Conservation (phyloP, 2,329 filamentous ascomycete genomes). For the Beauveria medogensis region DNA sequence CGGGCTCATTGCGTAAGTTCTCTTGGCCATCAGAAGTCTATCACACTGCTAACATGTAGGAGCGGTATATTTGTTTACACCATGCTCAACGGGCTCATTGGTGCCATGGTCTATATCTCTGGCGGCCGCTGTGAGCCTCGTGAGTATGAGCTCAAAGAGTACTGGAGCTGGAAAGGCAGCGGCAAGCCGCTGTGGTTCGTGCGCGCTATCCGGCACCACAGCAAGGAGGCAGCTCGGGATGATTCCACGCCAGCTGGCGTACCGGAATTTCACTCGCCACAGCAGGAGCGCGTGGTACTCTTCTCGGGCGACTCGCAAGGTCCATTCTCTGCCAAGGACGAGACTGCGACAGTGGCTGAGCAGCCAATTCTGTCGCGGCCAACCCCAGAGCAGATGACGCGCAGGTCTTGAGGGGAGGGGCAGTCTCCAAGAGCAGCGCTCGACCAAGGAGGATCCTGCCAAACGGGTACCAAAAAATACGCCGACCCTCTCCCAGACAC, state of each 20-base stretch:
- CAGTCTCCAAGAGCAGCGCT: too few relatives aligned
- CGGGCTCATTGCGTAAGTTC: constrained; percentile 61
- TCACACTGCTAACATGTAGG: constrained; percentile 11
- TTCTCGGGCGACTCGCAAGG: constrained; percentile 12
- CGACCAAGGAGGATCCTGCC: too few relatives aligned
- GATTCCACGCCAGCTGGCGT: background rate
- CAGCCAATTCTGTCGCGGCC: constrained; percentile 14
- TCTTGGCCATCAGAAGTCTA: background rate
- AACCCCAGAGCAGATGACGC: constrained; percentile 10
- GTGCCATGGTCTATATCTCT: constrained; percentile 35
- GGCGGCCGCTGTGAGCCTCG: constrained; percentile 36
- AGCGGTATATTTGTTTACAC: constrained; percentile 48
- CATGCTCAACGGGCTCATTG: constrained; percentile 40
- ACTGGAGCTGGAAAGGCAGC: constrained; percentile 45
- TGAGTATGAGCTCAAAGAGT: constrained; percentile 47
- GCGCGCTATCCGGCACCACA: constrained; percentile 24
- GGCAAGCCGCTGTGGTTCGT: constrained; percentile 42
- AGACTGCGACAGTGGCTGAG: constrained; percentile 12
- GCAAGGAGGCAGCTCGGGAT: background rate
- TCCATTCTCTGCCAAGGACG: constrained; percentile 20
- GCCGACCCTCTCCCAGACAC: too few relatives aligned
- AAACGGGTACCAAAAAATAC: too few relatives aligned
- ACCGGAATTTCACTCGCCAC: background rate
- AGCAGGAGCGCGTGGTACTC: constrained; percentile 8
- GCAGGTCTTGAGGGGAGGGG: background rate